Evolutionary conservation across 257 asterid species (phyloP).

Genomic region (Solanum chilense): DNA sequence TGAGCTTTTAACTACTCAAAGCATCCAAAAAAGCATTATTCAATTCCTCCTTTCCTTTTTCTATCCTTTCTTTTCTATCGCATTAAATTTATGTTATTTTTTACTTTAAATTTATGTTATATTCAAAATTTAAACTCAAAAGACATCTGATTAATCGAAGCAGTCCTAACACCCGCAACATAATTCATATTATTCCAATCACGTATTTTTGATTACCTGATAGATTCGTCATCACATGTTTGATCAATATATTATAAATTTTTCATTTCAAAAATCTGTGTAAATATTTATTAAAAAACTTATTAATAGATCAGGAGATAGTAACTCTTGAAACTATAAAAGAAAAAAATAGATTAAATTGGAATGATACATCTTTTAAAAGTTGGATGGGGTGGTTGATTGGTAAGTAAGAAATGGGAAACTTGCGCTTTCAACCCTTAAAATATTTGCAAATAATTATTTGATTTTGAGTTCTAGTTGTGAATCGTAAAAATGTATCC

Average conservation of each 20-base stretch:
- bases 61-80: no score
- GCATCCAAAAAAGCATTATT: background rate
- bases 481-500: background rate
- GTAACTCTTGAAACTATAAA: background rate
- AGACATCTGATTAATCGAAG: fast-evolving
- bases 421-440: background rate
- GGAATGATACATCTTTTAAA: background rate
- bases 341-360: background rate
- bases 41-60: background rate
- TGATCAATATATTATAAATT: background rate
- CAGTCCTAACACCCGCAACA: fast-evolving
- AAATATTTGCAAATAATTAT: background rate
- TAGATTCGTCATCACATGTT: background rate
- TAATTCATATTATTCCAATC: background rate
- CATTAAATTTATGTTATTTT: no score
- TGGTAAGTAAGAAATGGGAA: background rate
- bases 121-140: no score
- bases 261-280: background rate
- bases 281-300: background rate
- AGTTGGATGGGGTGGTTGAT: background rate
- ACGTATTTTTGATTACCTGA: background rate
- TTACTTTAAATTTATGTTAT: no score
- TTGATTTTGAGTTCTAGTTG: background rate
- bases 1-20: background rate
- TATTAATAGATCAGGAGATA: background rate